A percentile compares a stretch with the other conserved stretches of the same genome.
phyloP scores from a whole-genome alignment of 306 rosid genomes.

The Cicer bijugum region DNA sequence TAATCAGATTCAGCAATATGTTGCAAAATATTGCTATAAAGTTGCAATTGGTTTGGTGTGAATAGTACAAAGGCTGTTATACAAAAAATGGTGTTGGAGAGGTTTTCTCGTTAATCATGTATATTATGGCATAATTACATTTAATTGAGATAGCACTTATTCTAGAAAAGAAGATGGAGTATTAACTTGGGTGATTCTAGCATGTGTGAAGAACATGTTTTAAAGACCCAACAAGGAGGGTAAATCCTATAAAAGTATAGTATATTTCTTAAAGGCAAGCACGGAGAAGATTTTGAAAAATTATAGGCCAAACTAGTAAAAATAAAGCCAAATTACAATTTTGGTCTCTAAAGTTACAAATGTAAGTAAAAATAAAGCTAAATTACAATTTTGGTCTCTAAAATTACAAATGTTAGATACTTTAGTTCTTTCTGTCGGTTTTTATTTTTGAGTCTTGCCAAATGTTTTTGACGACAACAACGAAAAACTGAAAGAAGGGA shows the following conservation, averaged over 20 bases:
- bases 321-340: no score
- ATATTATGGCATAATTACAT: constrained; percentile 3
- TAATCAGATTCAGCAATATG: neutral
- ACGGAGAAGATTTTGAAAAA: neutral
- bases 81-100: no score
- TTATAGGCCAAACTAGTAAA: neutral
- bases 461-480: no score
- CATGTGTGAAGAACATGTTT: neutral
- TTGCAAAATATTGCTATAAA: neutral
- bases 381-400: no score
- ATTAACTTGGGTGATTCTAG: neutral
- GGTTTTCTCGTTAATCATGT: neutral
- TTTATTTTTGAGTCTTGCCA: neutral
- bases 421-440: no score
- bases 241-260: neutral
- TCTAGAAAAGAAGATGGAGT: neutral
- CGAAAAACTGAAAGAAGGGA: no score
- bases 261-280: neutral
- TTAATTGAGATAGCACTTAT: neutral
- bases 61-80: no score
- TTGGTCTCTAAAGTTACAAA: no score
- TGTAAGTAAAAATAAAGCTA: no score
- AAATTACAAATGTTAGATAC: no score
- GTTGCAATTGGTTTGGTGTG: no score
- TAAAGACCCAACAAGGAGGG: neutral